Base-by-base conservation (phyloP, 2,329 filamentous ascomycete species). In the Tolypocladium tundrense region DNA sequence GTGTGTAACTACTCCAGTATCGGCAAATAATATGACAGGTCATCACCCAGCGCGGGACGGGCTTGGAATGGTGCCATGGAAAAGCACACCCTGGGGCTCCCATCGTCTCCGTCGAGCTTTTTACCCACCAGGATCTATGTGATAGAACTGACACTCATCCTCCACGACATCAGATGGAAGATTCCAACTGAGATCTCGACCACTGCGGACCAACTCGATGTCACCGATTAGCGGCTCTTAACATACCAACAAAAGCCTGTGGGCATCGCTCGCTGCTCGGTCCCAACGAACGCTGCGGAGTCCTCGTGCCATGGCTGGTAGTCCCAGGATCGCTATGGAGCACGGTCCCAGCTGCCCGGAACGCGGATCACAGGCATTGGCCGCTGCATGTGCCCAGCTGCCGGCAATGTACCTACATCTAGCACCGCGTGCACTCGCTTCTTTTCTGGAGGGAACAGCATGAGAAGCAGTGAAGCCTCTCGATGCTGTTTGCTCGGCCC, bases 1-100 rank as follows among this genome's bases (percentile, higher is more conserved):
- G 37, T 31, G 42, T 43, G 27, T 31, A 41, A 50, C 40, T 10
- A 27, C 27, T 37, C 40, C 37, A 33, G 39, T 19, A 42, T 27
- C 39, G 40, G 41, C 53, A 43, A 42, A 55, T 45, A 63, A 66
- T 61, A 45, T 66, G 66, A 67, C 62, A 51, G 58, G 61, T 67
- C 66, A 67, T 21, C 50, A 60, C 60, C 59, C 58, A 59, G 59
- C 56, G 58, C 62, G 57, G 58, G 57, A 66, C 16, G 53, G 53
- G 53, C 40, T 35, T 35, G 39, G 48, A n/a, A 35, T 19, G n/a
- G 16, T 19, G 33, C 31, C 48, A 10, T 35, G 31, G 35, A 37
- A 31, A 52, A 37, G 13, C 27, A 52, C 48, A 21, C 48, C 31
- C 48, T 31, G 31, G 19, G 19, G 19, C 31, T 51, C 11, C 9